phyloP scores from a whole-genome alignment of 2,329 filamentous ascomycete genomes.

The Penicillium sp. region DNA sequence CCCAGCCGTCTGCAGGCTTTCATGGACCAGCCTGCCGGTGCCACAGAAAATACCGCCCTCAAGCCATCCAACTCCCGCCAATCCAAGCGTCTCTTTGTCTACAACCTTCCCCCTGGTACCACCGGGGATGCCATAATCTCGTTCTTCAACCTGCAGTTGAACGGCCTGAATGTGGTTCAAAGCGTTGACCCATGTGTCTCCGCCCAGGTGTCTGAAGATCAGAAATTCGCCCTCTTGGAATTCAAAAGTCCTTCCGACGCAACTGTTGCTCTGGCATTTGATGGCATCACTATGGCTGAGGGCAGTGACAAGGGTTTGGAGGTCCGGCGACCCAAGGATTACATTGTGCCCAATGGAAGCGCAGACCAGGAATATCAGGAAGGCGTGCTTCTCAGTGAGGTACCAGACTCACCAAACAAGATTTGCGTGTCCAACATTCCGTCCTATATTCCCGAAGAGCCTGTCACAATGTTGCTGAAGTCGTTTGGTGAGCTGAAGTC shows the following conservation, averaged over 20 bases:
- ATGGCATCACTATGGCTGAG: conserved; percentile 85
- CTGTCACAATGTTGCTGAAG: conserved; percentile 84
- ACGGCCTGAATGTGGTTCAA: conserved; percentile 90
- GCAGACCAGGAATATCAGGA: conserved; percentile 74
- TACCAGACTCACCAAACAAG: conserved; percentile 93
- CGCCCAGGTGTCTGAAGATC: conserved; percentile 77
- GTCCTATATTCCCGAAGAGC: conserved; percentile 81
- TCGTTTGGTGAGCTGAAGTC: conserved; percentile 92
- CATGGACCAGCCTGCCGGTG: conserved; percentile 80
- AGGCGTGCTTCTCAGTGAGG: conserved; percentile 74
- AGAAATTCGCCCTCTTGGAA: conserved; percentile 81
- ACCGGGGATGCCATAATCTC: conserved; percentile 73
- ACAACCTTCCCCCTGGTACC: conserved; percentile 73
- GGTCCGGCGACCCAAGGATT: conserved; percentile 90
- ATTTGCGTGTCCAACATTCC: conserved; percentile 91
- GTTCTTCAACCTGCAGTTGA: conserved; percentile 96
- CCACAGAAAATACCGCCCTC: conserved; percentile 70
- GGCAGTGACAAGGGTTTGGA: conserved; percentile 64
- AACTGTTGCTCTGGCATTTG: conserved; percentile 85
- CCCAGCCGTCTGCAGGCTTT: conserved; percentile 91
- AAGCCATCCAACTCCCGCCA: conserved; percentile 93
- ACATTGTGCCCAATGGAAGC: conserved; percentile 81
- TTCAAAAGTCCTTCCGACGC: conserved; percentile 86
- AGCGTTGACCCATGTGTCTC: conserved; percentile 80
- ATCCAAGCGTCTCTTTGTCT: conserved; percentile 84